These are phyloP conservation scores for Tillandsia leiboldiana DNA, from an alignment of 176 grass and related monocot species.

Conservation along the genomic window DNA sequence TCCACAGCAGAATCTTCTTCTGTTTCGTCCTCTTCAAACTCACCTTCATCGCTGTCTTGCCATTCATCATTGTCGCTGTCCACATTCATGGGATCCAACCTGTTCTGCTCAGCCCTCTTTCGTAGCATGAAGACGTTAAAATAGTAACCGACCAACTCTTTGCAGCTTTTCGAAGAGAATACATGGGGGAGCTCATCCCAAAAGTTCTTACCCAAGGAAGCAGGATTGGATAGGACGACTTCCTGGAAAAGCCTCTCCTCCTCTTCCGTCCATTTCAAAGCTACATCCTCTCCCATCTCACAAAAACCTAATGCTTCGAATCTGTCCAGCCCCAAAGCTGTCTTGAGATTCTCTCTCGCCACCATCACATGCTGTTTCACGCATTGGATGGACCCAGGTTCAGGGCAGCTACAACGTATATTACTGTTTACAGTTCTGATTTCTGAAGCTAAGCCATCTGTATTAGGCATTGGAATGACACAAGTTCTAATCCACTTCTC, in stretches of 20 bases:
- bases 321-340: constrained; percentile 36
- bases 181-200: constrained; percentile 48
- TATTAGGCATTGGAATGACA: constrained; percentile 29
- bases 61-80: constrained; percentile 87
- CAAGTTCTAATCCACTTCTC: constrained; percentile 46
- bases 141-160: constrained; percentile 82
- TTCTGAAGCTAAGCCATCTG: constrained; percentile 17
- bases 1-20: constrained; percentile 46
- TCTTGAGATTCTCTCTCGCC: constrained; percentile 42
- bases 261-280: constrained; percentile 56
- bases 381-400: constrained; percentile 62
- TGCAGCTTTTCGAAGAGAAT: constrained; percentile 49
- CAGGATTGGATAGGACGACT: constrained; percentile 50
- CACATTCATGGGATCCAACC: constrained; percentile 41
- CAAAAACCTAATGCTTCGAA: constrained; percentile 56
- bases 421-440: constrained; percentile 15
- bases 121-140: constrained; percentile 83
- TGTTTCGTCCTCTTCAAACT: constrained; percentile 24
- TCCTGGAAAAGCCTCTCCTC: constrained; percentile 60
- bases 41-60: constrained; percentile 41
- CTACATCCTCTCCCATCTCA: constrained; percentile 71
- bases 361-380: constrained; percentile 56
- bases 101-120: constrained; percentile 71
- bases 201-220: constrained; percentile 54
- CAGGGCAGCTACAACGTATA: constrained; percentile 46